Conservation (phyloP, 306 rosid species). For the Ochetophila trinervis region DNA sequence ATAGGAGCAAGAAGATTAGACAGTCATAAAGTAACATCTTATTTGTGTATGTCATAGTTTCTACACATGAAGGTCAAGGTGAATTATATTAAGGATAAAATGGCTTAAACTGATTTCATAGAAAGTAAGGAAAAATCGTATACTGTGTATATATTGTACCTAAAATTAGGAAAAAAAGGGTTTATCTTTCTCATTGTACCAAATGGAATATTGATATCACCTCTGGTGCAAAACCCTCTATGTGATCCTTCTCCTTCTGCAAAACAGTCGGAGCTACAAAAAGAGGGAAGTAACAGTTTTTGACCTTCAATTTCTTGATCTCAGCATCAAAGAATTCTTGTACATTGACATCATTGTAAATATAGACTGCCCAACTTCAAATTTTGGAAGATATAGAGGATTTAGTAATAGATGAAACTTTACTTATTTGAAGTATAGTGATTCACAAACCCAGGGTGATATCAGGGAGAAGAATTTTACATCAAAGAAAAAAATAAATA, state of each 20-base stretch:
- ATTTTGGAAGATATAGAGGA: neutral
- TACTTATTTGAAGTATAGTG: neutral
- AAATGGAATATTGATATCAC: constrained; percentile 39
- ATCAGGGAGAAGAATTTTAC: too few relatives aligned
- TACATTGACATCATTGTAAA: constrained; percentile 14
- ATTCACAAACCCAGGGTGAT: too few relatives aligned
- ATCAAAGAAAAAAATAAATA: too few relatives aligned
- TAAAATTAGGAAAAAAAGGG: constrained; percentile 4
- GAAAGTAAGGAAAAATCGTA: neutral
- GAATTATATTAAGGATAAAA: neutral
- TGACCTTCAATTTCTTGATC: constrained; percentile 85
- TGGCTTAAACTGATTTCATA: neutral
- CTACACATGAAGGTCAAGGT: neutral
- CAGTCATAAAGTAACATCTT: neutral
- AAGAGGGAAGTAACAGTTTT: constrained; percentile 89
- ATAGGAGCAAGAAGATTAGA: neutral
- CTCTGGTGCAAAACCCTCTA: constrained; percentile 99
- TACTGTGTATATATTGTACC: constrained; percentile 18
- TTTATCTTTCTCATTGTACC: neutral
- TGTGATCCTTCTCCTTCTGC: constrained; percentile 90
- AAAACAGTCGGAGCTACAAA: constrained; percentile 79
- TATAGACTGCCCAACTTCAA: neutral
- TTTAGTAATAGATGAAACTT: neutral
- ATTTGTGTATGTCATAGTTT: neutral
- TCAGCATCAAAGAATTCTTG: constrained; percentile 90